A percentile compares a stretch with the other conserved stretches of the same genome.
These are phyloP conservation scores for Wickerhamomyces bisporus DNA, from an alignment of 805 yeast species.

Conservation along the genomic window DNA sequence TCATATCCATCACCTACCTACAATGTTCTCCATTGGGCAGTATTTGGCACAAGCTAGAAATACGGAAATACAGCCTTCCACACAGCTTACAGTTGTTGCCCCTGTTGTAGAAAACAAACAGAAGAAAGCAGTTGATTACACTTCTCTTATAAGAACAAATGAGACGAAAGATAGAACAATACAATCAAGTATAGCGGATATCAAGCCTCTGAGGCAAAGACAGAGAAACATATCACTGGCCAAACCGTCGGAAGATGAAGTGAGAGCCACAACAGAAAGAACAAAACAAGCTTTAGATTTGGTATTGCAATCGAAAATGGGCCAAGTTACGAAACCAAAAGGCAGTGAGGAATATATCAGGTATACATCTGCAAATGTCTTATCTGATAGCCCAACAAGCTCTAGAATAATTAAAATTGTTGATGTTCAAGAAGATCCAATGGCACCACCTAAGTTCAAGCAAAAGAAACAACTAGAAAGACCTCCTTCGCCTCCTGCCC, in stretches of 20 bases:
- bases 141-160: conserved; percentile 17
- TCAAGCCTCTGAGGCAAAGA: conserved; percentile 55
- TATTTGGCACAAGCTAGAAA: conserved; percentile 12
- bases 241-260: conserved; percentile 41
- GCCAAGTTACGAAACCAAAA: no score
- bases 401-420: conserved; percentile 58
- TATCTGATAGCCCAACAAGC: conserved; percentile 25
- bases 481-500: conserved; percentile 66
- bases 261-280: conserved; percentile 41
- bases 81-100: conserved; percentile 9
- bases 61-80: not conserved
- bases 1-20: no score
- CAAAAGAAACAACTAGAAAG: conserved; percentile 65
- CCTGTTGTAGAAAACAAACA: conserved; percentile 3
- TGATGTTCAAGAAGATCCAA: conserved; percentile 71
- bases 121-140: conserved; percentile 12
- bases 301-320: conserved; percentile 38
- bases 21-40: conserved; percentile 19
- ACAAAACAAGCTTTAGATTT: conserved; percentile 54
- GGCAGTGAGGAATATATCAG: conserved; percentile 39
- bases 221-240: conserved; percentile 35
- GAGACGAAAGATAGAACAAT: conserved; percentile 14
- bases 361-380: conserved; percentile 37
- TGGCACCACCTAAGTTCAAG: conserved; percentile 76
- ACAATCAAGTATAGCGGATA: conserved; percentile 48